Base-by-base conservation (phyloP, 2,329 filamentous ascomycete species). In the Penicillium hordei region DNA sequence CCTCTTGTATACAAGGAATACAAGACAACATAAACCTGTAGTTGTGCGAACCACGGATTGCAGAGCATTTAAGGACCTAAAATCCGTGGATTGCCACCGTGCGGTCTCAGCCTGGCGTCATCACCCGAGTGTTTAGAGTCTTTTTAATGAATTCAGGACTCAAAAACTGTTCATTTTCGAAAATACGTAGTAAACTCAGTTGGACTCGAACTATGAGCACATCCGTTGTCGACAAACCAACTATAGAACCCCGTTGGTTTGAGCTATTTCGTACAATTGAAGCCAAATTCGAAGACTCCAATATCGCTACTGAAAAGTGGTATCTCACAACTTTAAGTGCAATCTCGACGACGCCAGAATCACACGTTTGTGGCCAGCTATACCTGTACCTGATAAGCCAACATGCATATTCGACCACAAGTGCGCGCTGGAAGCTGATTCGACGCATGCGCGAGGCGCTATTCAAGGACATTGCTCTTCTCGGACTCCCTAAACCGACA, bases 401-500 rank as follows among this genome's bases (percentile, higher is more conserved):
- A 56, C 78, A 81, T 68, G 85, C 61, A 17, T 70, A 70, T 52
- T 54, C 65, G 7, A 70, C 62, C 19, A 39, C 50, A 2, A 55
- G 56, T 7, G 61, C 68, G 15, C 60, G 58, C 17, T 48, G 19
- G 36, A 45, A 10, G 13, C 31, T 61, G 15, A 58, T 55, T 8
- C 48, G 62, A 39, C 66, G 69, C 33, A 62, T 72, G 1, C 76
- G 84, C 21, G 84, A 87, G 68, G 78, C 76, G 0, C 71, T 87
- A 3, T 70, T 87, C 54, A 86, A 87, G 68, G 72, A 78, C 5
- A 75, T 83, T 5, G 72, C 74, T 15, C 70, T 86, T 2, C 76
- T 84, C 5, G 84, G 84, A 0, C 81, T 86, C 0, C 83, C 82
- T 65, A 86, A 84, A 65, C 82, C 83, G 1, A 65, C 86, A 2